Evolutionary conservation across 1,139 yeast species (phyloP), one percentile per base, ranked within the genome.

Genomic region (Saccharomycopsis phalli): DNA sequence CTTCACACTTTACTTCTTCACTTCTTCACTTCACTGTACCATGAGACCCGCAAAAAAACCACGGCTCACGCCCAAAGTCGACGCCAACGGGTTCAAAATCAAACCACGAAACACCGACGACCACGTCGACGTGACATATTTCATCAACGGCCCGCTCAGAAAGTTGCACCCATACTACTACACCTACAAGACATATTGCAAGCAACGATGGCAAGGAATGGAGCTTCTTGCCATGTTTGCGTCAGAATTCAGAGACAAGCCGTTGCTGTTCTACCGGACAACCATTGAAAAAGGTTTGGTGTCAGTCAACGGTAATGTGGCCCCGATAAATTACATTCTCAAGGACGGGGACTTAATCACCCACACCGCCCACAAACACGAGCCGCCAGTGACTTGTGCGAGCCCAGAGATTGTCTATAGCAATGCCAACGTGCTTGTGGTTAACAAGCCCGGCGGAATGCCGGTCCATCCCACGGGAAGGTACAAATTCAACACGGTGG

Each of bases 181-280:
- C 62, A 87, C 94, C 0, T 88, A 91, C 55, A 66, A 84, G 58
- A 91, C 99, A 0, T 84, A 81, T 55, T 88, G 96, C 60, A 93
- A 93, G 57, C 63, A 73, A 55, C 68, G 99, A 52, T 93, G 99
- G 99, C 69, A 91, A 51, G 93, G 81, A 53, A 66, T 84, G 13
- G 76, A 75, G 30, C 60, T 93, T 37, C 51, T 86, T 16, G 97
- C 91, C 44, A 74, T 93, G 3, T 91, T 93, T 53, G 65, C 76
- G 2, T 69, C 71, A 28, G 99, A 93, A 57, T 93, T 93, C 54
- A 66, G 98, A 45, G 94, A 88, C 53, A 68, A 84, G 43, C 78
- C 80, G 16, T 73, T 74, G 23, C 74, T 68, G 11, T 81, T 81
- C 55, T 91, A 91, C 57, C 60, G 61, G 43, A 64, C 69, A 47